Conservation (phyloP, 306 rosid genomes). For the Psophocarpus tetragonolobus region DNA sequence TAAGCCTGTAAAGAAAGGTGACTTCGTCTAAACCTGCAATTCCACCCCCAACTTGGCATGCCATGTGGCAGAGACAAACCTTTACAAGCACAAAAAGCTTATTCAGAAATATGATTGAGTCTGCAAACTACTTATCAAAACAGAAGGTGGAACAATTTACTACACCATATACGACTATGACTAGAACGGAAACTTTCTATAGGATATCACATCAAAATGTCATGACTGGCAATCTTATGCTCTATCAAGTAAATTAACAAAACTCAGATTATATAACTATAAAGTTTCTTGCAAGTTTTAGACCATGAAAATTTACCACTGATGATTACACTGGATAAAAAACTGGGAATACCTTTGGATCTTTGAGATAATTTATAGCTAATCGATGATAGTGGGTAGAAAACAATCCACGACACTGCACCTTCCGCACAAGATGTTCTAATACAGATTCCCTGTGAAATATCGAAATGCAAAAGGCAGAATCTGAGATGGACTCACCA, state of each 20-base stretch:
- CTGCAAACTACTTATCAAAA: slow-evolving; percentile 28
- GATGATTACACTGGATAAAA: slow-evolving; percentile 15
- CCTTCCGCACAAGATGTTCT: slow-evolving; percentile 78
- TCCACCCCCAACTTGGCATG: slow-evolving; percentile 85
- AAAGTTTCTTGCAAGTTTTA: slow-evolving; percentile 21
- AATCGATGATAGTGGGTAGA: slow-evolving; percentile 92
- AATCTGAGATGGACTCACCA: slow-evolving; percentile 7
- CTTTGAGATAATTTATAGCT: slow-evolving; percentile 63
- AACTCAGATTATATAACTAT: neutral
- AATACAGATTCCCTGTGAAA: slow-evolving; percentile 78
- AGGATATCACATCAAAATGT: slow-evolving; percentile 16
- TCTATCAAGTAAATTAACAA: neutral
- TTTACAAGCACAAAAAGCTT: slow-evolving; percentile 36
- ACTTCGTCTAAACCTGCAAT: slow-evolving; percentile 78
- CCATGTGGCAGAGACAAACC: slow-evolving; percentile 94
- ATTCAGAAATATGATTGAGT: slow-evolving; percentile 31
- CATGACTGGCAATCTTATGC: neutral
- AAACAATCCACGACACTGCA: slow-evolving; percentile 84
- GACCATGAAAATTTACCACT: neutral
- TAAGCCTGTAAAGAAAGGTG: slow-evolving; percentile 87
- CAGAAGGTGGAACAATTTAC: slow-evolving; percentile 5
- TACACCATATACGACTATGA: too few species aligned
- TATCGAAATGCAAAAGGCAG: slow-evolving; percentile 26
- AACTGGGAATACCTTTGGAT: slow-evolving; percentile 57
- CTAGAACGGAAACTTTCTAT: slow-evolving; percentile 10